A percentile compares a stretch with the other conserved stretches of the same genome.
phyloP scores from a whole-genome alignment of 768 basidiomycete species.

The Strobilomyces confusus region DNA sequence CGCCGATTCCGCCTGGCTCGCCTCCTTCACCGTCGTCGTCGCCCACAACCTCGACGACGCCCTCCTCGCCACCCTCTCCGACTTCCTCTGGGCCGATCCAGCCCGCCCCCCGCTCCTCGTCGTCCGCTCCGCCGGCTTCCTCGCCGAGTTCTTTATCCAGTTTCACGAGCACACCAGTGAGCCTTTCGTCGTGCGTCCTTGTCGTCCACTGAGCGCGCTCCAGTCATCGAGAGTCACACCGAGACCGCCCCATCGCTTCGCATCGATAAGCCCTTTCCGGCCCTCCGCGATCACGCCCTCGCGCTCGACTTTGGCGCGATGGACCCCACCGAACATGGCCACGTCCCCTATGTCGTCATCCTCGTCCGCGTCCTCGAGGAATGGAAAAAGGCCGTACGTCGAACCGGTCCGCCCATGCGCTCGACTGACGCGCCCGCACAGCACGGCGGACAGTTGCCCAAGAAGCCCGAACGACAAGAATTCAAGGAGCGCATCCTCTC shows the following conservation, averaged over 20 bases:
- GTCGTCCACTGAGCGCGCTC: not conserved
- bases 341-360: constrained; percentile 88
- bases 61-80: constrained; percentile 55
- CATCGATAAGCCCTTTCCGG: constrained; percentile 86
- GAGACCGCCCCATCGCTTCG: constrained; percentile 72
- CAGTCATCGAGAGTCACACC: constrained; percentile 88
- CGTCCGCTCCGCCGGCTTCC: constrained; percentile 83
- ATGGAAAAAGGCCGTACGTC: constrained; percentile 75
- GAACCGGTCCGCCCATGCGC: not conserved
- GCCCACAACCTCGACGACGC: constrained; percentile 70
- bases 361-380: constrained; percentile 78
- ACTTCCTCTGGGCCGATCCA: constrained; percentile 64
- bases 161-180: constrained; percentile 82
- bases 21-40: constrained; percentile 75
- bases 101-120: constrained; percentile 65
- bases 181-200: constrained; percentile 23
- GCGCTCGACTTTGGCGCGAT: constrained; percentile 70
- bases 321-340: constrained; percentile 86
- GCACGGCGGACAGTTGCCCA: constrained; percentile 62
- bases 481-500: constrained; percentile 68
- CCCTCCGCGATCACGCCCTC: constrained; percentile 67
- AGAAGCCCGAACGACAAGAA: constrained; percentile 62
- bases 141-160: constrained; percentile 86
- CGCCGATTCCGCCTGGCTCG: constrained; percentile 47
- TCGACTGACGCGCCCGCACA: constrained; percentile 24